Base-by-base conservation (phyloP, 352 stramenopile genomes). In the Globisporangium nunn region DNA sequence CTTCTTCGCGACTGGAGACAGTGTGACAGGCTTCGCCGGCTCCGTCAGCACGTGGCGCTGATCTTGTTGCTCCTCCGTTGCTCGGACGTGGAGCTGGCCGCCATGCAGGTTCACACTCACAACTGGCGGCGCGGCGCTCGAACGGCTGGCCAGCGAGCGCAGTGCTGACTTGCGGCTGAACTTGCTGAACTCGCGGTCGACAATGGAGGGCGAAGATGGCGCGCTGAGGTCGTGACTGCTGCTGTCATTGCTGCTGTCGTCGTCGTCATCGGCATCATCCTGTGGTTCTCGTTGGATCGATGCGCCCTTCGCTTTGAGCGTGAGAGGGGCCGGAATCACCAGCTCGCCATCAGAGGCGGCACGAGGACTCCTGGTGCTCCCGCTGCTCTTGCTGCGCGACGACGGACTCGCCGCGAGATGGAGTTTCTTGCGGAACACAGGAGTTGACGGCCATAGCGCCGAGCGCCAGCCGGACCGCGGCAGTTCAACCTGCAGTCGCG, bases 401-500 rank as follows among this genome's bases (percentile, higher is more conserved):
- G 56, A 56, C 29, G 40, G 44, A 28, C 50, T 43, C 14, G 50
- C 51, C 35, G 50, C 31, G 14, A 65, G 63, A 14, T 56, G 56
- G 45, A 71, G 70, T 28, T 76, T 75, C 62, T 74, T 74, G 18
- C 62, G 56, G 37, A 74, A 60, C 14, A 59, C 54, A 0, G 66
- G 45, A n/a, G 54, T 72, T 4, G 59, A 73, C 4, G 68, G 58
- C 71, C 71, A 77, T 1, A 72, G 53, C 41, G 58, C 61, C n/a
- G 74, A 67, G 40, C 56, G 69, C 71, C 71, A 77, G 37, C 70
- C 41, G 23, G 63, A 66, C 18, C 71, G 66, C 28, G 61, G 53
- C 11, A 56, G 44, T 23, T 49, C 50, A 30, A 49, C 58, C 2
- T 63, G 57, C 40, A 70, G 68, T 47, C 58, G 53, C n/a, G 59